phyloP scores from a whole-genome alignment of 345 rosid species.

The Kandelia obovata region DNA sequence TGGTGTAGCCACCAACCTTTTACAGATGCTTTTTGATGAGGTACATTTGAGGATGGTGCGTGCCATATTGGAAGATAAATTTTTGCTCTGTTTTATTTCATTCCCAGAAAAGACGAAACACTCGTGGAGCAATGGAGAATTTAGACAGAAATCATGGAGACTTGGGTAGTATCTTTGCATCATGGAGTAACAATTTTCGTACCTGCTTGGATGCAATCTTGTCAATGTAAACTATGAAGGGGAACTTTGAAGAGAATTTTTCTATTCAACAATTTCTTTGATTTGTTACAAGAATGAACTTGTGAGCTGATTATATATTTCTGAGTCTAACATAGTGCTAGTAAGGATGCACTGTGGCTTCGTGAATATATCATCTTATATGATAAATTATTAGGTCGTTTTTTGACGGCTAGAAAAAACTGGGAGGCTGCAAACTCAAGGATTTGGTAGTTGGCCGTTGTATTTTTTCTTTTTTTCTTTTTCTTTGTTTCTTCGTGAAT shows the following conservation, averaged over 20 bases:
- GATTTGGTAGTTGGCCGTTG: too few species aligned
- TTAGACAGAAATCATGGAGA: neutral
- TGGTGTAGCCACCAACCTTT: conserved; percentile 25
- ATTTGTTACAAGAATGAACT: too few species aligned
- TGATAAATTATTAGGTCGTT: too few species aligned
- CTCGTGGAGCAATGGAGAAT: neutral
- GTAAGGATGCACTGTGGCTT: too few species aligned
- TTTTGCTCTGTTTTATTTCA: conserved; percentile 14
- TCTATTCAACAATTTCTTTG: neutral
- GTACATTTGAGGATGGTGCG: neutral
- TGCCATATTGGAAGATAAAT: conserved; percentile 9
- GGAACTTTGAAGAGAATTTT: neutral
- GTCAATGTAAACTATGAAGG: neutral
- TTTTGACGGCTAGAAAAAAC: too few species aligned
- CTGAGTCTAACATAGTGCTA: too few species aligned
- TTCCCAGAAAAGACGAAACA: neutral
- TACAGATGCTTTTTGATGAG: neutral
- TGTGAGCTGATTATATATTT: too few species aligned
- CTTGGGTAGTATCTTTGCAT: neutral
- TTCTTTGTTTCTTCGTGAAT: too few species aligned
- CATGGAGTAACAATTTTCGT: neutral
- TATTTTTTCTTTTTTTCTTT: too few species aligned
- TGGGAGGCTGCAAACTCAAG: too few species aligned
- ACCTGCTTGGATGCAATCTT: neutral
- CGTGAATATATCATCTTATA: too few species aligned